These are phyloP conservation scores for Psidium guajava DNA, from an alignment of 345 rosid species.

Conservation along the genomic window DNA sequence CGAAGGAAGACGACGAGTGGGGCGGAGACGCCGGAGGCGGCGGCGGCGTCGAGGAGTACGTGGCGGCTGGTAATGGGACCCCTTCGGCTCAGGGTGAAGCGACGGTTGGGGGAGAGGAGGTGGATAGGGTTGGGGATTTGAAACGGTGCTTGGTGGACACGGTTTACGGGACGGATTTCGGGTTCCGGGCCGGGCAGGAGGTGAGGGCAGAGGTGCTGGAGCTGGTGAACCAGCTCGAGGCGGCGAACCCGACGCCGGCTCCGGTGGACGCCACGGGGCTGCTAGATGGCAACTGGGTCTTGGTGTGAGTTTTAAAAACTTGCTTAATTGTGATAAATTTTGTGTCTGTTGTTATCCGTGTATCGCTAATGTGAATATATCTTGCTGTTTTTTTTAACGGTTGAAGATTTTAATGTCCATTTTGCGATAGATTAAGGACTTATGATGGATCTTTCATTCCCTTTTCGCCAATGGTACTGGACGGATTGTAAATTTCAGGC, in stretches of 20 bases:
- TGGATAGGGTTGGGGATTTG: conserved; percentile 34
- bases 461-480: not conserved
- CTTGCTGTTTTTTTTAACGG: not conserved
- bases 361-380: not conserved
- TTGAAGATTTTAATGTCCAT: not conserved
- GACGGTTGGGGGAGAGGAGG: conserved; percentile 3
- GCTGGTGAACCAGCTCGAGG: conserved; percentile 83
- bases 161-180: conserved; percentile 71
- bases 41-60: conserved; percentile 11
- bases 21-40: conserved; percentile 4
- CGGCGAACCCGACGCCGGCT: conserved; percentile 56
- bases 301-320: conserved; percentile 48
- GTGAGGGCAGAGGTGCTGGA: conserved; percentile 81
- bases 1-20: conserved; percentile 77
- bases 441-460: not conserved
- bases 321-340: not conserved
- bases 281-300: conserved; percentile 89
- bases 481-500: not conserved
- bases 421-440: not conserved
- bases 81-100: conserved; percentile 3
- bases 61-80: conserved; percentile 29
- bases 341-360: not conserved
- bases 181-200: conserved; percentile 58
- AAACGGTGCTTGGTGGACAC: conserved; percentile 79
- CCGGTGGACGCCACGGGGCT: conserved; percentile 52